Percentiles rank a stretch among this genome's conserved stretches.
phyloP scores from a whole-genome alignment of 2,329 filamentous ascomycete genomes.

The Trichoderma citrinoviride region DNA sequence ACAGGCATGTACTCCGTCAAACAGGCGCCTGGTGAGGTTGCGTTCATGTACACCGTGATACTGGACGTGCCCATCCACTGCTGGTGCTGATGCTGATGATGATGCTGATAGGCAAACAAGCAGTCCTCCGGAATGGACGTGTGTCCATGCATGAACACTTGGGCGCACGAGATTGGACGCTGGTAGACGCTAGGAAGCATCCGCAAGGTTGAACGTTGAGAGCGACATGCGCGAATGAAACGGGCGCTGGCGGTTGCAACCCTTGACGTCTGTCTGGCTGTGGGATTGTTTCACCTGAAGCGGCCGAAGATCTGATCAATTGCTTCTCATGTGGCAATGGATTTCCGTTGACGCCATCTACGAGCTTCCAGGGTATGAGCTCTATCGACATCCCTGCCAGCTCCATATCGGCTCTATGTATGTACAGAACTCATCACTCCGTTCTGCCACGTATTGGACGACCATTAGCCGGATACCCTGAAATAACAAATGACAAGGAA shows the following conservation, averaged over 20 bases:
- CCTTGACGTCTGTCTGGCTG: neutral
- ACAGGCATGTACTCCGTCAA: too few relatives aligned
- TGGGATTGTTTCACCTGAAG: neutral
- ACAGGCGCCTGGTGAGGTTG: too few relatives aligned
- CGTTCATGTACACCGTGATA: too few relatives aligned
- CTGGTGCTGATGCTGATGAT: neutral
- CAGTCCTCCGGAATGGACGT: neutral
- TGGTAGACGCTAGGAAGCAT: neutral
- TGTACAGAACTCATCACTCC: neutral
- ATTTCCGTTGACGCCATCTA: too few relatives aligned
- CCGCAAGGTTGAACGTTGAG: neutral
- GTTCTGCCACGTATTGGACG: too few relatives aligned
- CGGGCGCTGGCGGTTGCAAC: neutral
- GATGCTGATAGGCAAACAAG: slow-evolving; percentile 2
- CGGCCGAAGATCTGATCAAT: neutral
- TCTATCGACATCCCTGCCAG: too few relatives aligned
- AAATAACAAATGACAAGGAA: too few relatives aligned
- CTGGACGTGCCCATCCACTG: too few relatives aligned
- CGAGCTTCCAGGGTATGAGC: too few relatives aligned
- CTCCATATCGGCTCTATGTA: neutral
- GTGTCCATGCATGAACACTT: slow-evolving; percentile 12
- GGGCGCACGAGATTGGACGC: slow-evolving; percentile 11
- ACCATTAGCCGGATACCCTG: too few relatives aligned
- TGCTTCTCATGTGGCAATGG: neutral
- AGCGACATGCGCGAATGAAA: neutral